Conservation (phyloP, 306 rosid genomes). For the Vigna mungo region DNA sequence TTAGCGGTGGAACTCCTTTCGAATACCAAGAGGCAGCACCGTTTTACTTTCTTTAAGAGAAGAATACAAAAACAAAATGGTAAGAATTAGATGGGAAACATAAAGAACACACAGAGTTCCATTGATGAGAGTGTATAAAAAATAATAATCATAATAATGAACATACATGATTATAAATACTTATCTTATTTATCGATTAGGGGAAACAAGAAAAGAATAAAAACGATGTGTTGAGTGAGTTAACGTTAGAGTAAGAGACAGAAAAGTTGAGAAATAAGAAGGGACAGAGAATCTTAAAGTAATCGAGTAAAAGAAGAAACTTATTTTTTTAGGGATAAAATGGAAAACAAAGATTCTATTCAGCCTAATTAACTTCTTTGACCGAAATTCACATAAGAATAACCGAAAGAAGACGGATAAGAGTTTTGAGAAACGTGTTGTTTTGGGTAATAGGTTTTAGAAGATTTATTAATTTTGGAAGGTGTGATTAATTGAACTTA, state of each 20-base stretch:
- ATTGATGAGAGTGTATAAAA: slow-evolving; percentile 15
- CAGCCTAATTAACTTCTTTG: slow-evolving; percentile 39
- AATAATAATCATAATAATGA: no score
- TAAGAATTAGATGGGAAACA: not conserved
- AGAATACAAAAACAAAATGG: not conserved
- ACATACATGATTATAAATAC: no score
- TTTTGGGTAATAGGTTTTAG: not conserved
- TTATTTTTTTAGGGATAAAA: not conserved
- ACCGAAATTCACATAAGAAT: slow-evolving; percentile 29
- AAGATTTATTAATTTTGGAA: no score
- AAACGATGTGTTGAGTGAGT: not conserved
- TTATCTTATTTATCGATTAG: no score
- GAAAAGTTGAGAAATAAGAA: not conserved
- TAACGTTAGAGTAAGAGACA: not conserved
- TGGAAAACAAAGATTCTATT: slow-evolving; percentile 21
- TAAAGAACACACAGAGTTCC: not conserved
- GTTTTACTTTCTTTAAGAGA: not conserved
- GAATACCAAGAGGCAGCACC: not conserved
- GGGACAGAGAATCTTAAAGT: slow-evolving; percentile 38
- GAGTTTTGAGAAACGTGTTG: slow-evolving; percentile 32
- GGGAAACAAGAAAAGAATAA: not conserved
- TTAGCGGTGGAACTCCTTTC: slow-evolving; percentile 19
- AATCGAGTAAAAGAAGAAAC: slow-evolving; percentile 18
- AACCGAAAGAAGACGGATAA: slow-evolving; percentile 20
- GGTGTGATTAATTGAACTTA: slow-evolving; percentile 4